A percentile compares a stretch with the other conserved stretches of the same genome.
Evolutionary conservation across 2,329 filamentous ascomycete genomes (phyloP).

Genomic region (Sordariomycetes sp.): DNA sequence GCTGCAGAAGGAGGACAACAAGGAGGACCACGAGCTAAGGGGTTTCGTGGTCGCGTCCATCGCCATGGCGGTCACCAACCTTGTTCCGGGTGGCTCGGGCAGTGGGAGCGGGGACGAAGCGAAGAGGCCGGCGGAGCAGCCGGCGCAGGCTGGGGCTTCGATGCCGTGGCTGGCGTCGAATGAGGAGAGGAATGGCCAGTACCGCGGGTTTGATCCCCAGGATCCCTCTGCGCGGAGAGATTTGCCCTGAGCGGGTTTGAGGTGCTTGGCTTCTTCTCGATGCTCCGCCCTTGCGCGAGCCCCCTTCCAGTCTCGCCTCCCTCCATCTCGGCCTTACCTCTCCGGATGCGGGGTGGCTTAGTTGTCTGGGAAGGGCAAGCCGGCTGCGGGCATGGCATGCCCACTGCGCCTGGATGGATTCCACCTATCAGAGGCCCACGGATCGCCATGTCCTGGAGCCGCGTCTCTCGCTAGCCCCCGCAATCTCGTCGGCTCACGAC

Average conservation of each 20-base stretch:
- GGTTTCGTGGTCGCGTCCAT: conserved; percentile 63
- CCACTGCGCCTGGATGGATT: no score
- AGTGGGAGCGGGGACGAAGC: conserved; percentile 32
- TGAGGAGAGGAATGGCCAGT: not conserved
- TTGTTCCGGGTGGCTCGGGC: conserved; percentile 33
- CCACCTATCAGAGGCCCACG: no score
- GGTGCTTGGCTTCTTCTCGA: not conserved
- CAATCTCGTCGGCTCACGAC: not conserved
- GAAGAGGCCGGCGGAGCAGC: conserved; percentile 48
- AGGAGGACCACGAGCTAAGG: conserved; percentile 63
- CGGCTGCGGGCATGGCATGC: not conserved
- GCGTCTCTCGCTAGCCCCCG: not conserved
- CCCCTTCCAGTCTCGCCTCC: not conserved
- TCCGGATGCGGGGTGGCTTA: not conserved
- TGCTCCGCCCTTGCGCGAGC: not conserved
- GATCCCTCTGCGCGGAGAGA: conserved; percentile 3
- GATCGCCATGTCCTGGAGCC: not conserved
- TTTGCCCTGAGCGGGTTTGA: not conserved
- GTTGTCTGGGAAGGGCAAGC: not conserved
- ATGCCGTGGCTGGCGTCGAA: not conserved
- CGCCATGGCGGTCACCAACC: conserved; percentile 56
- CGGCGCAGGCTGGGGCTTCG: conserved; percentile 12
- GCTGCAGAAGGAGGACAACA: conserved; percentile 66
- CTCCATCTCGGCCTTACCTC: not conserved
- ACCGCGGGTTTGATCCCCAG: not conserved